Base-by-base conservation (phyloP, 345 rosid species). In the Aurinia saxatilis region DNA sequence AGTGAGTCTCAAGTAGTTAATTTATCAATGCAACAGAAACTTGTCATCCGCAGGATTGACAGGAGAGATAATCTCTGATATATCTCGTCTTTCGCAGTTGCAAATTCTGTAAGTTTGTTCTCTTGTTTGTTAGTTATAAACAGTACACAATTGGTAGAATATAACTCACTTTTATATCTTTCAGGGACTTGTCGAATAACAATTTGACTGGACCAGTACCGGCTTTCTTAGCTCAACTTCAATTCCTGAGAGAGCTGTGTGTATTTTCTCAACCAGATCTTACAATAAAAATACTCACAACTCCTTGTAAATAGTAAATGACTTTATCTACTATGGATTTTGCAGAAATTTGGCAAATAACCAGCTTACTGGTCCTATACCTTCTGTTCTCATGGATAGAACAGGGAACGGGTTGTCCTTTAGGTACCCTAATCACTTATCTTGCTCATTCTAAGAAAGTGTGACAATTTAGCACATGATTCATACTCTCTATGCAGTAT, bases 111-210 rank as follows among this genome's bases (percentile, higher is more conserved):
- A 55, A 76, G 86, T 70, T 49, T 42, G 48, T 38, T 58, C 37
- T 48, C 18, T 49, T 45, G 29, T 29, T 52, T n/a, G n/a, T n/a
- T n/a, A n/a, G 27, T 5, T 38, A 11, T 42, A 3, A 47, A 35
- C 2, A 5, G 30, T 45, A 36, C 19, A 23, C 21, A 18, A 52
- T 5, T 25, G n/a, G 31, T 35, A n/a, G 31, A 10, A 44, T 0
- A 31, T 35, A 5, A 23, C 48, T 65, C 4, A 56, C 9, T 51
- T 45, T 58, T 10, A 3, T n/a, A 6, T 9, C n/a, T 46, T 54
- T 10, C 69, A 81, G 86, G 70, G 89, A 83, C 72, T 66, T 81
- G 23, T 79, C 83, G 2, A 72, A 74, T 60, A 80, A 81, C 68
- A 73, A 45, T 36, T 71, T 84, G 66, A 54, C 56, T 5, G 87